A percentile compares a stretch with the other conserved stretches of the same genome.
phyloP scores from a whole-genome alignment of 495 filamentous ascomycete species.

The Neurospora sublineolata region DNA sequence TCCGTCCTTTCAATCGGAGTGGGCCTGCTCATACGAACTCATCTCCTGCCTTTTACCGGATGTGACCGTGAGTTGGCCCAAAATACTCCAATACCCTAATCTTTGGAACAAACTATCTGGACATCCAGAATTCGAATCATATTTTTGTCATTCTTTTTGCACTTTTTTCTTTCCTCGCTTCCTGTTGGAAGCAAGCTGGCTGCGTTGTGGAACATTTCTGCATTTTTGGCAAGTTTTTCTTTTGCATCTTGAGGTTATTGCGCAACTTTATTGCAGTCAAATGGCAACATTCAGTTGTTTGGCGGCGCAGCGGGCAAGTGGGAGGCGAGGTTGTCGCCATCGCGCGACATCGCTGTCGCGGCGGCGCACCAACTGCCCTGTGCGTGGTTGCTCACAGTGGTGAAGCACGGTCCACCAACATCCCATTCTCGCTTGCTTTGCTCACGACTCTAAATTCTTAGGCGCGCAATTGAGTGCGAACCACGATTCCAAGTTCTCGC shows the following conservation, averaged over 20 bases:
- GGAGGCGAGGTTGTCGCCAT: not conserved
- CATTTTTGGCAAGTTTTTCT: not conserved
- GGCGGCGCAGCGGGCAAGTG: not conserved
- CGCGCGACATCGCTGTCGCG: not conserved
- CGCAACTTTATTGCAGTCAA: not conserved
- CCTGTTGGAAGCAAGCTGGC: too few relatives aligned
- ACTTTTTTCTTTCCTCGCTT: not conserved
- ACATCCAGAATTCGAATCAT: constrained; percentile 22
- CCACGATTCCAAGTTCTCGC: not conserved
- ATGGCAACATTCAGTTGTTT: not conserved
- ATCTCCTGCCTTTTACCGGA: constrained; percentile 32
- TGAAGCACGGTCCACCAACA: not conserved
- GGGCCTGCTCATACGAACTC: constrained; percentile 28
- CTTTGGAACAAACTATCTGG: constrained; percentile 25
- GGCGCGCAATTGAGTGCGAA: not conserved
- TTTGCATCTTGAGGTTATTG: not conserved
- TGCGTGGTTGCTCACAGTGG: not conserved
- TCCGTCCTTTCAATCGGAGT: constrained; percentile 4
- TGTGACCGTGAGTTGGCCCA: constrained; percentile 30
- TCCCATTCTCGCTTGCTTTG: not conserved
- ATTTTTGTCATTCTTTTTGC: constrained; percentile 14
- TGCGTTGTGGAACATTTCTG: rapidly evolving
- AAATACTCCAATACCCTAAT: constrained; percentile 25
- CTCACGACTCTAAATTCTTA: not conserved
- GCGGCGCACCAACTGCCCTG: not conserved